These are phyloP conservation scores for Pyrenochaeta sp. DNA, from an alignment of 2,329 filamentous ascomycete genomes.

Conservation along the genomic window DNA sequence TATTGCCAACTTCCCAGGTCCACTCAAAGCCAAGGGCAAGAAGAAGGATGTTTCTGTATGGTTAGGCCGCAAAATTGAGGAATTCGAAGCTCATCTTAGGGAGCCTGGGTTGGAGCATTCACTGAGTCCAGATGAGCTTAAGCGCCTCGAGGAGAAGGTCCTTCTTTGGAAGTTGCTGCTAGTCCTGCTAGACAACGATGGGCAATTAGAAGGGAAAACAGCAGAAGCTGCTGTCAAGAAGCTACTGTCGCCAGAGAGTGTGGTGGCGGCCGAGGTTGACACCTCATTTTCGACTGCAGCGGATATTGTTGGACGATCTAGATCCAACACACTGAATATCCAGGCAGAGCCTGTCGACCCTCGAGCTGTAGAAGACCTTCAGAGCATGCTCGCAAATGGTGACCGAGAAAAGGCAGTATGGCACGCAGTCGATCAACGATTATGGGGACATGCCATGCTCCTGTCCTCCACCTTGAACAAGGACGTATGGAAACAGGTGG, in stretches of 20 bases:
- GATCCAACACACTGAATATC: constrained; percentile 39
- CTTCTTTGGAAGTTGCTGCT: constrained; percentile 88
- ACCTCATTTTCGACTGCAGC: constrained; percentile 42
- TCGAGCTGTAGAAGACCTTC: constrained; percentile 74
- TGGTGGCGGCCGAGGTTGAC: constrained; percentile 30
- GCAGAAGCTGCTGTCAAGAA: constrained; percentile 79
- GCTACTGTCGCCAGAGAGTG: constrained; percentile 70
- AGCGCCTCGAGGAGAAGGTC: constrained; percentile 79
- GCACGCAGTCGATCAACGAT: constrained; percentile 88
- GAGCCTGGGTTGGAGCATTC: constrained; percentile 58
- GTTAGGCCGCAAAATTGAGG: constrained; percentile 79
- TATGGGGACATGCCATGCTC: constrained; percentile 97
- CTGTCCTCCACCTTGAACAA: constrained; percentile 81
- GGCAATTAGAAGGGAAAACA: constrained; percentile 74
- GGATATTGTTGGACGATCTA: constrained; percentile 47
- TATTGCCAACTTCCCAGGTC: constrained; percentile 85
- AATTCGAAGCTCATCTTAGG: constrained; percentile 66
- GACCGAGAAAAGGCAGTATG: constrained; percentile 92
- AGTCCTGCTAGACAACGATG: constrained; percentile 86
- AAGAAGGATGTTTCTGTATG: constrained; percentile 92
- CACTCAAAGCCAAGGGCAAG: constrained; percentile 86
- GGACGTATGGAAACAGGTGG: constrained; percentile 86
- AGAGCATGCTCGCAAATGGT: constrained; percentile 76
- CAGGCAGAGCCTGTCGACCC: constrained; percentile 74
- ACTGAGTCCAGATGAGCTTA: constrained; percentile 67